phyloP scores from a whole-genome alignment of 2,329 filamentous ascomycete genomes.

The Chalara sp. region DNA sequence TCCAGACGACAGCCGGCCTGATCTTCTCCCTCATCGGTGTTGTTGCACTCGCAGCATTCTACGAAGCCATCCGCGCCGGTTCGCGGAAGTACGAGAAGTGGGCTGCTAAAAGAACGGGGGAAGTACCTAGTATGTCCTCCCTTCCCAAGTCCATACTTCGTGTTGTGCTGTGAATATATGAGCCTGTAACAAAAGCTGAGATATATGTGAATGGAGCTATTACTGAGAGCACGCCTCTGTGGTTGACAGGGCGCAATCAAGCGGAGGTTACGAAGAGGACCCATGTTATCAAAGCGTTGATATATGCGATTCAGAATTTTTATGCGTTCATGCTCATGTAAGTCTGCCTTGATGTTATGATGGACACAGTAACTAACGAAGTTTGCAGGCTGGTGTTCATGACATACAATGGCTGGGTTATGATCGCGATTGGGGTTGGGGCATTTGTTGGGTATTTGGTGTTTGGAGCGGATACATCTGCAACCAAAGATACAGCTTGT shows the following conservation, averaged over 20 bases:
- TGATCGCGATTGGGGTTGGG: constrained; percentile 83
- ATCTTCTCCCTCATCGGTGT: constrained; percentile 78
- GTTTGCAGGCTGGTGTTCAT: constrained; percentile 86
- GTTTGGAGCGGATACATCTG: constrained; percentile 65
- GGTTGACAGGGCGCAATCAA: constrained; percentile 68
- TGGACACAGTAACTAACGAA: constrained; percentile 8
- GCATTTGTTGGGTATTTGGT: constrained; percentile 82
- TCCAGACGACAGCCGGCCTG: constrained; percentile 67
- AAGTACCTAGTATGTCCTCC: constrained; percentile 22
- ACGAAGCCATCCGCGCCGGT: constrained; percentile 77
- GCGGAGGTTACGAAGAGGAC: constrained; percentile 56
- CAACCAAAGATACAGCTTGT: constrained; percentile 83
- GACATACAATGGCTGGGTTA: constrained; percentile 99
- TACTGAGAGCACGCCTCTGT: constrained; percentile 59
- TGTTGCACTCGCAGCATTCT: constrained; percentile 79
- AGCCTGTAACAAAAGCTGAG: constrained; percentile 19
- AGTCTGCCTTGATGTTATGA: constrained; percentile 36
- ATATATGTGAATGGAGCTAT: constrained; percentile 13
- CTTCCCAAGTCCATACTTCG: background rate
- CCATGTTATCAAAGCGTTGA: constrained; percentile 69
- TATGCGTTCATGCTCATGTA: constrained; percentile 99
- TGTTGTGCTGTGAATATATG: background rate
- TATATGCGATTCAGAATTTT: constrained; percentile 93
- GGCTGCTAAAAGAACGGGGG: constrained; percentile 16
- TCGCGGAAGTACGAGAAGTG: constrained; percentile 69